These are phyloP conservation scores for Saxophila tyrrhenica DNA, from an alignment of 495 filamentous ascomycete species.

Conservation along the genomic window DNA sequence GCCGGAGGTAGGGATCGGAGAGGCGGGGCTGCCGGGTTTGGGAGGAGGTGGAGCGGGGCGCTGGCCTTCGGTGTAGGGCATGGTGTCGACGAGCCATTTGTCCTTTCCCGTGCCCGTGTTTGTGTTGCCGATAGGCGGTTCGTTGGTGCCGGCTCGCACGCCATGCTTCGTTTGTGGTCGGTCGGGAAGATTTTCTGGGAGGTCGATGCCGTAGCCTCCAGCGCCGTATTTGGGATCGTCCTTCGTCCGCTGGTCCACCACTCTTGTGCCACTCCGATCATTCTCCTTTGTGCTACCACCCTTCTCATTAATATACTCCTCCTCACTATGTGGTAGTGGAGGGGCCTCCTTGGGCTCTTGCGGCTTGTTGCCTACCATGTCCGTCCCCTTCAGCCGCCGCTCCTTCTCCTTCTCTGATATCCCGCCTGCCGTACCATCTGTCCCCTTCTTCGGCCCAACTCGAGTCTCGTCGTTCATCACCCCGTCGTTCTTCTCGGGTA, in stretches of 20 bases:
- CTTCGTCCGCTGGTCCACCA: constrained; percentile 57
- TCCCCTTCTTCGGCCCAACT: constrained; percentile 63
- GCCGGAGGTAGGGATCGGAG: constrained; percentile 26
- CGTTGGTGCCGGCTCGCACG: constrained; percentile 39
- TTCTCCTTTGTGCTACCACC: constrained; percentile 32
- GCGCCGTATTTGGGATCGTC: constrained; percentile 9
- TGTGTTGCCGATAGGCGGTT: constrained; percentile 7
- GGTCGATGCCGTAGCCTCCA: constrained; percentile 39
- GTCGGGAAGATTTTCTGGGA: constrained; percentile 68
- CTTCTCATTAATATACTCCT: constrained; percentile 41
- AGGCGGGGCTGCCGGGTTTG: constrained; percentile 1
- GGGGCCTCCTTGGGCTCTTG: constrained; percentile 75
- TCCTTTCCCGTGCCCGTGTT: neutral
- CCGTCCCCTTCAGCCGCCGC: constrained; percentile 46
- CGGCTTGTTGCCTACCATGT: constrained; percentile 59
- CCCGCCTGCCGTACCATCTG: constrained; percentile 75
- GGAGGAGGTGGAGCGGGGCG: neutral
- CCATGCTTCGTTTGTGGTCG: constrained; percentile 68
- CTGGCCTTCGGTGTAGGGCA: constrained; percentile 29
- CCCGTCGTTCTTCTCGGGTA: constrained; percentile 69
- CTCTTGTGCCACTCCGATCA: constrained; percentile 32
- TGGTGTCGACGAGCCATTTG: constrained; percentile 46
- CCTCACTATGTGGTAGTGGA: constrained; percentile 67
- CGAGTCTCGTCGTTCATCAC: constrained; percentile 84
- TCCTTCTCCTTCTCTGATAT: constrained; percentile 74